Base-by-base conservation (phyloP, 345 rosid genomes). In the Nasturtium officinale region DNA sequence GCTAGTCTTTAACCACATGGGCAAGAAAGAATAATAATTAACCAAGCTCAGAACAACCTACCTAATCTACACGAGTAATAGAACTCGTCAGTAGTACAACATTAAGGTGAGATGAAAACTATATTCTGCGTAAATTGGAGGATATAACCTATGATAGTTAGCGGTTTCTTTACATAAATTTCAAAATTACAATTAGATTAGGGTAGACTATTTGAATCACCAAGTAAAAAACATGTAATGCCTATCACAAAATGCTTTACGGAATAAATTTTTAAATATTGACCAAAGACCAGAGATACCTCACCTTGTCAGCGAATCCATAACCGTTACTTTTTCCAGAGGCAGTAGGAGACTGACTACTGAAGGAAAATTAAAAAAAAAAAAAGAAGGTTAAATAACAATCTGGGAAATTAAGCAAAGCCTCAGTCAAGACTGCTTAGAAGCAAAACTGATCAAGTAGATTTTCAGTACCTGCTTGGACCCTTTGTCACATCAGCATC, bases 261-360 rank as follows among this genome's bases (percentile, higher is more conserved):
- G 65, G 15, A 18, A n/a, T 20, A 45, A 32, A 12, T 3, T 15
- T 16, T 33, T 9, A n/a, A 13, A 61, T 23, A 23, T 23, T 23
- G 25, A 55, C 45, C 25, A 78, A 53, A 47, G 45, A 61, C 21
- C 20, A 30, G 62, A 48, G 75, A 75, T 13, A 32, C 23, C 87
- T 76, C 76, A 95, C 99, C 99, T 95, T 95, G 75, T 95, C 99
- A 37, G 99, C 97, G 81, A 90, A 92, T 70, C 99, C 99, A 71
- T 95, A 95, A 68, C 99, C 94, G 9, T 86, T 84, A 60, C 94
- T 84, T 84, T 87, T 91, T 71, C 74, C 85, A 38, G 97, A 72
- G 82, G 82, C 80, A 57, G 88, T 59, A 25, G 91, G 78, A 37
- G 91, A 80, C 67, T 83, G 92, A 17, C 59, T 1, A 77, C 98